phyloP scores from a whole-genome alignment of 2,329 filamentous ascomycete species.

The Chalaropsis ovoidea region DNA sequence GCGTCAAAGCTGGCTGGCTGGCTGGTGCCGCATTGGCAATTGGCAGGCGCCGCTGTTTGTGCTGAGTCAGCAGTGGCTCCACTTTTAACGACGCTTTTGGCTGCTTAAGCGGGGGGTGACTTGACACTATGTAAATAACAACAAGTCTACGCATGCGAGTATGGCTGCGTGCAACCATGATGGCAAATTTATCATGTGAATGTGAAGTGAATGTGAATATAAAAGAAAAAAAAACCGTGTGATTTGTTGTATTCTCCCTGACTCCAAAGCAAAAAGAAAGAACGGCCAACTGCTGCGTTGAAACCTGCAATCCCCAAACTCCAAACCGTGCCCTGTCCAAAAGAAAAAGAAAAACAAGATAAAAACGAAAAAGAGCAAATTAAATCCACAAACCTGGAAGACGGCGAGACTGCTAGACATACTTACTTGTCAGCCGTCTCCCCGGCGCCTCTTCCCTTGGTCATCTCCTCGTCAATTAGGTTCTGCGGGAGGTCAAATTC shows the following conservation, averaged over 20 bases:
- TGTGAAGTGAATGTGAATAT: too few relatives aligned
- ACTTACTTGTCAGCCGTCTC: not conserved
- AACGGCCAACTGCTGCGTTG: not conserved
- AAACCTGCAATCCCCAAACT: not conserved
- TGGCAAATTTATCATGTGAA: not conserved
- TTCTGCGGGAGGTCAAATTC: constrained; percentile 70
- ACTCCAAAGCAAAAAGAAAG: not conserved
- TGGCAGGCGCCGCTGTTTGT: not conserved
- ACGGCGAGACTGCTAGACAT: not conserved
- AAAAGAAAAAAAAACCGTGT: not conserved
- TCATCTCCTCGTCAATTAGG: constrained; percentile 45
- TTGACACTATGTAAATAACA: not conserved
- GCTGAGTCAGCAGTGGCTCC: constrained; percentile 19
- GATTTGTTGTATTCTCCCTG: not conserved
- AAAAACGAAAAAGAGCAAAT: not conserved
- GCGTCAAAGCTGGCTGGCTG: constrained; percentile 12
- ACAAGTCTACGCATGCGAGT: too few relatives aligned
- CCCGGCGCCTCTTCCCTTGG: not conserved
- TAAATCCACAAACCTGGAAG: not conserved
- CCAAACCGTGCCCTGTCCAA: not conserved
- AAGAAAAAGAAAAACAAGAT: not conserved
- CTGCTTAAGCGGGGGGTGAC: not conserved
- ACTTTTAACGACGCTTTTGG: constrained; percentile 23
- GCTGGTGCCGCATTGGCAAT: not conserved
- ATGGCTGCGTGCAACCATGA: not conserved